A percentile compares a stretch with the other conserved stretches of the same genome.
phyloP scores from a whole-genome alignment of 2,329 filamentous ascomycete species.

The Albophoma yamanashiensis region DNA sequence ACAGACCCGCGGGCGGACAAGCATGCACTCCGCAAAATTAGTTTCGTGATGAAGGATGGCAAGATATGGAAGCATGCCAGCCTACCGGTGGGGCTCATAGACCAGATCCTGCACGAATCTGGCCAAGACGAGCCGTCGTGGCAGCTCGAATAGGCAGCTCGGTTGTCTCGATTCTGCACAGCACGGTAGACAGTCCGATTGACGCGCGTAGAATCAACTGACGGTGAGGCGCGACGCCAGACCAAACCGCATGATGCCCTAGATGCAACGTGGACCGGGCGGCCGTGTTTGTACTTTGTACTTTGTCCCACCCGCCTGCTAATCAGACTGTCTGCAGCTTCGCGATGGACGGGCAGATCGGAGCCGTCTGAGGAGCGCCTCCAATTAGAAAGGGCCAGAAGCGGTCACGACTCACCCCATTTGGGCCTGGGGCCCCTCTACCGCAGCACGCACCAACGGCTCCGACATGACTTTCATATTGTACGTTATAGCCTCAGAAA shows the following conservation, averaged over 20 bases:
- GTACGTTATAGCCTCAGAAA: too few relatives aligned
- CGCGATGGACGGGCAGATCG: neutral
- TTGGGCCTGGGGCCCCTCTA: neutral
- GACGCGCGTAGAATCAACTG: neutral
- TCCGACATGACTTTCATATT: too few relatives aligned
- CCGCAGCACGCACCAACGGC: neutral
- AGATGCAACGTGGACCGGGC: neutral
- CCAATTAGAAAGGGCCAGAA: neutral
- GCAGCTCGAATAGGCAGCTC: neutral
- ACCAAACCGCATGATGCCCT: neutral
- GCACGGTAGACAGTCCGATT: neutral
- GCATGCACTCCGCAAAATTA: slow-evolving; percentile 32
- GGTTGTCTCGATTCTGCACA: neutral
- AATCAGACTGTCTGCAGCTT: neutral
- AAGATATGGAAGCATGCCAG: slow-evolving; percentile 33
- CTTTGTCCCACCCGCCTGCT: neutral
- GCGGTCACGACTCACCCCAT: neutral
- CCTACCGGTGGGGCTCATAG: neutral
- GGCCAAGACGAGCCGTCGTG: neutral
- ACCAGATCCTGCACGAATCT: neutral
- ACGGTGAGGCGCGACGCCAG: neutral
- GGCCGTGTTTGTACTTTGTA: neutral
- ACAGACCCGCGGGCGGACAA: slow-evolving; percentile 20
- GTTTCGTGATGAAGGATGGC: slow-evolving; percentile 48
- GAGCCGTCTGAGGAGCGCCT: neutral